These are phyloP conservation scores for Panicum miliaceum DNA, from an alignment of 176 grass and related monocot genomes.

Conservation along the genomic window DNA sequence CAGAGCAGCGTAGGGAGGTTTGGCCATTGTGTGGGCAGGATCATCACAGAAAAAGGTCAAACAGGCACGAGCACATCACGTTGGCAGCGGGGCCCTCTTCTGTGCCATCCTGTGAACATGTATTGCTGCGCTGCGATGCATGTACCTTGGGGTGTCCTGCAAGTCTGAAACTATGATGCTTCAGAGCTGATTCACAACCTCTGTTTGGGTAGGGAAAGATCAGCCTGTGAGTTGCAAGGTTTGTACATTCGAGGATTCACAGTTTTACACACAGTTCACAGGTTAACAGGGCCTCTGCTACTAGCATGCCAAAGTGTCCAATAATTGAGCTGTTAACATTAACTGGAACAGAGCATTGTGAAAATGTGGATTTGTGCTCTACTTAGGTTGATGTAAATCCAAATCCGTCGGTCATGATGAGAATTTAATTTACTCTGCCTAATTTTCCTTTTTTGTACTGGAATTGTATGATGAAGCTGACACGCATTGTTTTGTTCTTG, in stretches of 20 bases:
- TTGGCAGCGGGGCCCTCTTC: slow-evolving; percentile 17
- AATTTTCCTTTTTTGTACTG: not conserved
- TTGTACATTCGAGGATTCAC: not conserved
- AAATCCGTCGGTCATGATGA: not conserved
- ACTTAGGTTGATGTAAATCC: not conserved
- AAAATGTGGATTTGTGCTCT: not conserved
- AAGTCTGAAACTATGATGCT: not conserved
- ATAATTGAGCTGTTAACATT: not conserved
- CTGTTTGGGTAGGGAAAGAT: not conserved
- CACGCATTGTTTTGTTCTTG: not conserved
- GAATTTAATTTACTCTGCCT: not conserved
- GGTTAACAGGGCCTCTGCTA: not conserved
- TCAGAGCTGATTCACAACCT: slow-evolving; percentile 10
- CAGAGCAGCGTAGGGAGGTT: slow-evolving; percentile 6
- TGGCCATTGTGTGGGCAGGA: slow-evolving; percentile 27
- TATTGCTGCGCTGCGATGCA: not conserved
- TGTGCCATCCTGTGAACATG: slow-evolving; percentile 24
- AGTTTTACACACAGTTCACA: not conserved
- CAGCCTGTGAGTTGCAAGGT: no score
- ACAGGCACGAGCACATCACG: slow-evolving; percentile 36
- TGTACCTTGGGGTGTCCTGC: not conserved
- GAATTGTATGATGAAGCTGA: not conserved
- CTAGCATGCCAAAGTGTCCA: not conserved
- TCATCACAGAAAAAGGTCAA: slow-evolving; percentile 22
- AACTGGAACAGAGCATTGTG: not conserved